phyloP scores from a whole-genome alignment of 352 stramenopile genomes.

The Peronospora belbahrii region DNA sequence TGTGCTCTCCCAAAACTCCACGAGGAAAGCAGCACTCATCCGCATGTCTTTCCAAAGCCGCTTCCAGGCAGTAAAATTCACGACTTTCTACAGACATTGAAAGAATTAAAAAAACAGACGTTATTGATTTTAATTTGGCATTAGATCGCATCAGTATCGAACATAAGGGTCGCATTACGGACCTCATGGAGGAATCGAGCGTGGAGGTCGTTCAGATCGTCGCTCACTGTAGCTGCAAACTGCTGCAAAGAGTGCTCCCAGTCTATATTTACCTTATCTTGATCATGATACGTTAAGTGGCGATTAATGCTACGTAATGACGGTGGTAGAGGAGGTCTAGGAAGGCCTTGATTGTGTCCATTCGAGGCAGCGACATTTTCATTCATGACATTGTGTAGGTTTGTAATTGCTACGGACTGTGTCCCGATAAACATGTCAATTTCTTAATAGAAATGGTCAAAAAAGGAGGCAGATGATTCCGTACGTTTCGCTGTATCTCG shows the following conservation, averaged over 20 bases:
- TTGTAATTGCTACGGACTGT: neutral
- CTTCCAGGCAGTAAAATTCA: slow-evolving; percentile 43
- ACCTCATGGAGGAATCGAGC: slow-evolving; percentile 29
- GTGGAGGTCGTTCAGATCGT: slow-evolving; percentile 34
- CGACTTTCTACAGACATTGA: slow-evolving; percentile 21
- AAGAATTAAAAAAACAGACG: no score
- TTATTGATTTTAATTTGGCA: neutral
- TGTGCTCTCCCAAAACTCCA: slow-evolving; percentile 73
- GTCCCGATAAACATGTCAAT: slow-evolving; percentile 1
- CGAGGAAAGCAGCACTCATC: slow-evolving; percentile 56
- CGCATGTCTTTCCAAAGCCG: slow-evolving; percentile 32
- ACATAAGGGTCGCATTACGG: neutral
- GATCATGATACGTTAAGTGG: slow-evolving; percentile 15
- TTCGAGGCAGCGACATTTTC: slow-evolving; percentile 2
- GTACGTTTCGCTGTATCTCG: slow-evolving; percentile 39
- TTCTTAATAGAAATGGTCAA: neutral
- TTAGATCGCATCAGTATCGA: no score
- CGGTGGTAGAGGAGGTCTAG: slow-evolving; percentile 21
- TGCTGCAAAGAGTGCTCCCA: slow-evolving; percentile 31
- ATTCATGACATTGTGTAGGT: slow-evolving; percentile 4
- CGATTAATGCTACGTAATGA: slow-evolving; percentile 3
- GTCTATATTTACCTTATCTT: slow-evolving; percentile 17
- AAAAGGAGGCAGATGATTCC: slow-evolving; percentile 7
- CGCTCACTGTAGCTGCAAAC: slow-evolving; percentile 28
- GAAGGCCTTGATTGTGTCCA: neutral